phyloP scores from a whole-genome alignment of 768 basidiomycete genomes.

The Leucocoprinus birnbaumii region DNA sequence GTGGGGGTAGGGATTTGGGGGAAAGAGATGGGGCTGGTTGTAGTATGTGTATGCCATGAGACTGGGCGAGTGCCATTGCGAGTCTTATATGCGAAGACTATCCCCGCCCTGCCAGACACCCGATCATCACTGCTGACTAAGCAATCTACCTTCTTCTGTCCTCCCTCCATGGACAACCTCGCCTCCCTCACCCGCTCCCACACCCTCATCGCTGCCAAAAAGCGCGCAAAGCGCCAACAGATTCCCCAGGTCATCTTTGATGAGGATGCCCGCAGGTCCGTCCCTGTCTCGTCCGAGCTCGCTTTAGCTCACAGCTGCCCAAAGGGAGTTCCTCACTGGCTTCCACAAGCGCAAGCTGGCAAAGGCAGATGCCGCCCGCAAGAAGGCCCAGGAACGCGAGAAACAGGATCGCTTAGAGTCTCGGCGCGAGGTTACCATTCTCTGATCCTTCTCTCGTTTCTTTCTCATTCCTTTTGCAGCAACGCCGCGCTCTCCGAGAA shows the following conservation, averaged over 20 bases:
- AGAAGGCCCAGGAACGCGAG: slow-evolving; percentile 72
- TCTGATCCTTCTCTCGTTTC: slow-evolving; percentile 12
- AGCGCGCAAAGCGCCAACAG: slow-evolving; percentile 60
- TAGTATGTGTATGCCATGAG: slow-evolving; percentile 24
- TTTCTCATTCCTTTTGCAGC: slow-evolving; percentile 39
- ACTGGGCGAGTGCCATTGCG: slow-evolving; percentile 7
- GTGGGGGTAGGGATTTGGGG: slow-evolving; percentile 35
- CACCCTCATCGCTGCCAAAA: slow-evolving; percentile 63
- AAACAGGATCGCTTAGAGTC: slow-evolving; percentile 71
- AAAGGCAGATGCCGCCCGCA: slow-evolving; percentile 72
- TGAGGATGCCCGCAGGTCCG: slow-evolving; percentile 76
- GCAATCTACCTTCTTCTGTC: slow-evolving; percentile 19
- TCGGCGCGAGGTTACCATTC: slow-evolving; percentile 68
- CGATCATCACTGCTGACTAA: slow-evolving; percentile 21
- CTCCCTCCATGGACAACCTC: slow-evolving; percentile 31
- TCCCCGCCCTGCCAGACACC: slow-evolving; percentile 12
- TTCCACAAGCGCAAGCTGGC: slow-evolving; percentile 91
- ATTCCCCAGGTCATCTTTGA: slow-evolving; percentile 84
- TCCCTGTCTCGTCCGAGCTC: slow-evolving; percentile 11
- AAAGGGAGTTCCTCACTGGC: slow-evolving; percentile 87
- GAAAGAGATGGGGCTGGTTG: slow-evolving; percentile 26
- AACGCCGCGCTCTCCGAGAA: slow-evolving; percentile 74
- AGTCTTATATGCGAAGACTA: slow-evolving; percentile 6
- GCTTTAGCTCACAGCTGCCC: slow-evolving; percentile 11
- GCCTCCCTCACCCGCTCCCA: slow-evolving; percentile 61